These are phyloP conservation scores for Cardamine resedifolia DNA, from an alignment of 345 rosid species.

Conservation along the genomic window DNA sequence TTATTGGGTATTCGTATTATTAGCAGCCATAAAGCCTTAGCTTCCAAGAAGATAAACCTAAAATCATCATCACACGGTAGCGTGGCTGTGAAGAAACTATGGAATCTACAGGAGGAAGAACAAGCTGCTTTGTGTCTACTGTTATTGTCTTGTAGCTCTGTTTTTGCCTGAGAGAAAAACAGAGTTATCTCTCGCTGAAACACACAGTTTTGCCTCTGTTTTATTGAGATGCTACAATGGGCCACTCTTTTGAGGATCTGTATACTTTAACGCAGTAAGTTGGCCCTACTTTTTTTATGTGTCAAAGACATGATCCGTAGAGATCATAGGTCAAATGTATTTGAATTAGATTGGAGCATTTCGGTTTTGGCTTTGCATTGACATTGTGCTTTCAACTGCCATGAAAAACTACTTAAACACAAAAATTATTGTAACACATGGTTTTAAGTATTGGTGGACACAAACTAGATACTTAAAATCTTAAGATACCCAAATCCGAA, in stretches of 20 bases:
- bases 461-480: too few species aligned
- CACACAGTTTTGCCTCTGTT: constrained; percentile 19
- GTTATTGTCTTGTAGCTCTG: constrained; percentile 68
- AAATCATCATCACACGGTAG: background rate
- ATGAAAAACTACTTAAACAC: background rate
- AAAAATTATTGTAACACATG: too few species aligned
- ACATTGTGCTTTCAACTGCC: background rate
- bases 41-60: constrained; percentile 28
- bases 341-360: background rate
- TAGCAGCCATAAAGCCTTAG: constrained; percentile 29
- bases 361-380: background rate
- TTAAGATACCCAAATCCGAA: too few species aligned
- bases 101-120: constrained; percentile 69
- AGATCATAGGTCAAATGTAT: background rate
- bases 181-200: background rate
- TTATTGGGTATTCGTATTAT: constrained; percentile 29
- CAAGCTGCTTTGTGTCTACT: constrained; percentile 77
- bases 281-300: background rate
- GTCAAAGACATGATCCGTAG: background rate
- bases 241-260: constrained; percentile 15
- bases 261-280: background rate
- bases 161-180: constrained; percentile 41
- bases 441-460: too few species aligned
- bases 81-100: constrained; percentile 54
- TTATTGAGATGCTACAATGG: background rate